phyloP scores from a whole-genome alignment of 192 early-diverging fungal species.

The Podila verticillata region DNA sequence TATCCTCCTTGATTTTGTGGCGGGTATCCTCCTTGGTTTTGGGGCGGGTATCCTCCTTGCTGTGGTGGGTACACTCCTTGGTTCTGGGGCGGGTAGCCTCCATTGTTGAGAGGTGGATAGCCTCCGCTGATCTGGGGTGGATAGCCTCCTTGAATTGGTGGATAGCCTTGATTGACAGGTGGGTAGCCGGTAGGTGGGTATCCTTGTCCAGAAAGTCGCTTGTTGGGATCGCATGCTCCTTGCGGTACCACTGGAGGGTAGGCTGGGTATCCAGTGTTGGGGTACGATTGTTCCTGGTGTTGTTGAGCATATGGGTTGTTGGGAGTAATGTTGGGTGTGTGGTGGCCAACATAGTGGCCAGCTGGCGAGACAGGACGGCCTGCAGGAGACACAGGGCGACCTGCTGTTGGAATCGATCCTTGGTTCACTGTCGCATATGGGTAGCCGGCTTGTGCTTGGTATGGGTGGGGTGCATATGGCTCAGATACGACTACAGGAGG shows the following conservation, averaged over 20 bases:
- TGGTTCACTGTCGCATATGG: not conserved
- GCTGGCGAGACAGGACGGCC: slow-evolving; percentile 27
- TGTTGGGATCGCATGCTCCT: not conserved
- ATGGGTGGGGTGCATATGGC: not conserved
- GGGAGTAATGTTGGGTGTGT: not conserved
- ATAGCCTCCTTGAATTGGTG: slow-evolving; percentile 9
- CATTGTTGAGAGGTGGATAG: slow-evolving; percentile 15
- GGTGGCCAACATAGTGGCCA: slow-evolving; percentile 3
- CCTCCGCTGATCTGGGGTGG: slow-evolving; percentile 6
- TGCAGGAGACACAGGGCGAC: not conserved
- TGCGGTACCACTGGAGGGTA: not conserved
- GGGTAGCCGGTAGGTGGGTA: slow-evolving; percentile 19
- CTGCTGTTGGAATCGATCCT: not conserved
- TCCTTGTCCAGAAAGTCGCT: slow-evolving; percentile 7
- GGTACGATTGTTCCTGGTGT: slow-evolving; percentile 6
- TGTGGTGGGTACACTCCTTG: not conserved
- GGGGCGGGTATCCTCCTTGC: not conserved
- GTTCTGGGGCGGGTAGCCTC: not conserved
- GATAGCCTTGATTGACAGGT: slow-evolving; percentile 15
- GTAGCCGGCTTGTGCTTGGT: not conserved
- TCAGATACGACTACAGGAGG: not conserved
- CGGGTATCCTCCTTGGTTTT: not conserved
- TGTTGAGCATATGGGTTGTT: not conserved
- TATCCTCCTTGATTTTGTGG: not conserved
- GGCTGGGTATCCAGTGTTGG: slow-evolving; percentile 9